Base-by-base conservation (phyloP, 2,329 filamentous ascomycete species). In the Botrytis fabae region DNA sequence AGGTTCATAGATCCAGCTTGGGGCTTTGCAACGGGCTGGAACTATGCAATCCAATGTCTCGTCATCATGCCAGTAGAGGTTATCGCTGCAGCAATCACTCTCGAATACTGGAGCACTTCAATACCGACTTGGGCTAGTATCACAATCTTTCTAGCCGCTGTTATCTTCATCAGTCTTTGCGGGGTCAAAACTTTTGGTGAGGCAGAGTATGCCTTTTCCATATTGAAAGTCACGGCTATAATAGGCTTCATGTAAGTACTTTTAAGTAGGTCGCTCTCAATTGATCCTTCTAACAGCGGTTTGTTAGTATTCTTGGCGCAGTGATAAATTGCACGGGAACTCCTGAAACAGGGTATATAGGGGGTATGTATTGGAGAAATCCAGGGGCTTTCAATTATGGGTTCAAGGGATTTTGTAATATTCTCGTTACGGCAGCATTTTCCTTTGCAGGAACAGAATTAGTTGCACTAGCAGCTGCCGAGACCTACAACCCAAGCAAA, bases 21-120 rank as follows among this genome's bases (percentile, higher is more conserved):
- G 94, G 95, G 94, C 0, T 97, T 97, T 79, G 93, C 94, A 63
- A 95, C 96, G 91, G 94, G 94, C 20, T 97, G 93, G 94, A 97
- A 97, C 87, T 97, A 97, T 82, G 93, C 93, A 4, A 81, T 97
- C 75, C 92, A 96, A 83, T 97, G 94, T 94, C 86, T 97, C 1
- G 87, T 94, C 62, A 90, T 94, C 0, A 83, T 97, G 68, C 94
- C 94, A 0, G 85, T 97, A 61, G 94, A 97, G 81, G 91, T 97
- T 71, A 93, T 97, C 77, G 92, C 94, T 1, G 94, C 94, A 1
- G 91, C 93, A 1, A 89, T 97, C 32, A 97, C 93, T 0, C 90
- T 97, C 66, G 86, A 90, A 42, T 97, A 93, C 80, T 98, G 95
- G 94, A 88, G 90, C 70, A 93, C 73, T 86, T 89, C 63, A 88